phyloP scores from a whole-genome alignment of 2,329 filamentous ascomycete species.

The Rutstroemia sp. region DNA sequence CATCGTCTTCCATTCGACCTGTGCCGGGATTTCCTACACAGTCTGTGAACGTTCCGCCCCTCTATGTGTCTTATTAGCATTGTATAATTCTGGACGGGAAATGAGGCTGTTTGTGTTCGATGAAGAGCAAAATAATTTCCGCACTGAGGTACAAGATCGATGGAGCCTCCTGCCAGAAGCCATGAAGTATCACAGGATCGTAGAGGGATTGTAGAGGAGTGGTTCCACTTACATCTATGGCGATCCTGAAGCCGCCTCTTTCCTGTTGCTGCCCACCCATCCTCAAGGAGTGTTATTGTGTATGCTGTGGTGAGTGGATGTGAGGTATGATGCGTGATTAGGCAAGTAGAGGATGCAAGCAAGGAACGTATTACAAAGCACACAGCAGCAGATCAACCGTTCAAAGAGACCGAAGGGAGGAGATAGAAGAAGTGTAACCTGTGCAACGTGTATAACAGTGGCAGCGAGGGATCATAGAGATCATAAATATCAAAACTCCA shows the following conservation, averaged over 20 bases:
- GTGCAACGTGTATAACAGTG: not conserved
- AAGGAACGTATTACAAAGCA: not conserved
- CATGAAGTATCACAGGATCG: not conserved
- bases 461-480: not conserved
- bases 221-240: conserved; percentile 40
- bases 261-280: conserved; percentile 12
- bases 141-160: not conserved
- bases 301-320: not conserved
- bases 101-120: not conserved
- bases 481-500: conserved; percentile 2
- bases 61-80: conserved; percentile 33
- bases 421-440: not conserved
- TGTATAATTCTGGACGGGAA: not conserved
- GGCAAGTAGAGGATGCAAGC: not conserved
- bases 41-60: conserved; percentile 88
- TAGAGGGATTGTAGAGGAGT: not conserved
- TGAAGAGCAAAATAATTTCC: conserved; percentile 9
- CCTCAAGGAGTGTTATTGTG: conserved; percentile 1
- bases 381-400: not conserved
- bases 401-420: not conserved
- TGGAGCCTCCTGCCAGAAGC: not conserved
- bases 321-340: not conserved
- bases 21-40: conserved; percentile 75
- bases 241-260: conserved; percentile 59
- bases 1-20: conserved; percentile 63